Base-by-base conservation (phyloP, 805 yeast genomes). In the Metschnikowia lachancei region DNA sequence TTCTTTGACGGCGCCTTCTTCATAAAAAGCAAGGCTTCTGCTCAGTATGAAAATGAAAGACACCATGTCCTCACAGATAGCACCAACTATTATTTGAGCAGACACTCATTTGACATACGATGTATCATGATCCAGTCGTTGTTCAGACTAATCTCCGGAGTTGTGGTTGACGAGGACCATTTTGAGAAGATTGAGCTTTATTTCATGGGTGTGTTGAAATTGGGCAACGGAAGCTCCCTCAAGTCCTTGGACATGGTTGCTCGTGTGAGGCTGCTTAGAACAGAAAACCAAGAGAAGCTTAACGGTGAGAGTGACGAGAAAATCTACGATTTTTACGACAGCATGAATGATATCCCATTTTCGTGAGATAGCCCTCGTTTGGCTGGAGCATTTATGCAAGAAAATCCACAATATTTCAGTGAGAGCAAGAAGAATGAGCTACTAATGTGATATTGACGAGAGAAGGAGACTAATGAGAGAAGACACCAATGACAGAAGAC, bases 201-300 rank as follows among this genome's bases (percentile, higher is more conserved):
- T 45, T 67, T 66, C 48, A 40, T 47, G 41, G 72, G 72, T 3
- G 43, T 66, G 35, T 55, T 59, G 17, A 59, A 56, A 44, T 41
- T 66, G 13, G 73, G 73, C 5, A 66, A 66, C 47, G 72, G 73
- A 7, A 57, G 66, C 34, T 62, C 72, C 3, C 45, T 55, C 22
- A 51, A 57, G 11, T 62, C 67, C n/a, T 39, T 54, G 42, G 58
- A 55, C 36, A 45, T 47, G 46, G 50, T 55, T 16, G 41, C 50
- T 5, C 40, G 47, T 13, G 41, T 54, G 43, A 36, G 36, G 16
- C 46, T 44, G 33, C 29, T 30, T n/a, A 26, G 58, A 2, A 40
- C 34, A 6, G 43, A 32, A 5, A 43, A 33, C 22, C 37, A 18
- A 26, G 41, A 34, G 20, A 36, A 41, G n/a, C 28, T 41, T n/a